Evolutionary conservation across 768 basidiomycete genomes (phyloP).

Genomic region (Kwoniella mangroviensis): DNA sequence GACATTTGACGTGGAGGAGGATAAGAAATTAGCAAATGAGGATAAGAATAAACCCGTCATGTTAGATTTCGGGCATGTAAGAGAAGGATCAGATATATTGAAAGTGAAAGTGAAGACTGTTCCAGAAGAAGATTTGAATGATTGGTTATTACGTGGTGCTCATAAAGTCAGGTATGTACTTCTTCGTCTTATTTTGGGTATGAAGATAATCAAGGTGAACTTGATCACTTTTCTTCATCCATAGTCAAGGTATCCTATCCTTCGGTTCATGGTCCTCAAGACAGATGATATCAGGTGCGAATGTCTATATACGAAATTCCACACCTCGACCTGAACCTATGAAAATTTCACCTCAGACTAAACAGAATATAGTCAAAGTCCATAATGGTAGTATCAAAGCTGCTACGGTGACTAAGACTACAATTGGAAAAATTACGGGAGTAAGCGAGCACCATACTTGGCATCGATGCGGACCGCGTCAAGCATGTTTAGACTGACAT

Average conservation of each 20-base stretch:
- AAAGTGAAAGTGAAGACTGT: constrained; percentile 68
- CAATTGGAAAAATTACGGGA: constrained; percentile 66
- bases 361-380: constrained; percentile 65
- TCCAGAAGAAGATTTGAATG: constrained; percentile 71
- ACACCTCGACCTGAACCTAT: constrained; percentile 64
- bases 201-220: no score
- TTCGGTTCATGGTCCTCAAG: constrained; percentile 69
- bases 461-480: no score
- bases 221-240: no score
- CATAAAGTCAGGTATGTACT: constrained; percentile 66
- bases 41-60: constrained; percentile 64
- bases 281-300: constrained; percentile 68
- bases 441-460: constrained; percentile 34
- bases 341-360: constrained; percentile 68
- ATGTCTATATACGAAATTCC: constrained; percentile 68
- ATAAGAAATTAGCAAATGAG: constrained; percentile 62
- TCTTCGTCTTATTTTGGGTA: background rate
- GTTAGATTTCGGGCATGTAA: constrained; percentile 67
- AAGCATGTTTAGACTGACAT: background rate
- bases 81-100: constrained; percentile 56
- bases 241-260: constrained; percentile 70
- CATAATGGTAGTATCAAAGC: constrained; percentile 72
- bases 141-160: constrained; percentile 66
- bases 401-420: constrained; percentile 69
- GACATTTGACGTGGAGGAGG: constrained; percentile 66